These are phyloP conservation scores for Neurospora sp. DNA, from an alignment of 495 filamentous ascomycete genomes.

Conservation along the genomic window DNA sequence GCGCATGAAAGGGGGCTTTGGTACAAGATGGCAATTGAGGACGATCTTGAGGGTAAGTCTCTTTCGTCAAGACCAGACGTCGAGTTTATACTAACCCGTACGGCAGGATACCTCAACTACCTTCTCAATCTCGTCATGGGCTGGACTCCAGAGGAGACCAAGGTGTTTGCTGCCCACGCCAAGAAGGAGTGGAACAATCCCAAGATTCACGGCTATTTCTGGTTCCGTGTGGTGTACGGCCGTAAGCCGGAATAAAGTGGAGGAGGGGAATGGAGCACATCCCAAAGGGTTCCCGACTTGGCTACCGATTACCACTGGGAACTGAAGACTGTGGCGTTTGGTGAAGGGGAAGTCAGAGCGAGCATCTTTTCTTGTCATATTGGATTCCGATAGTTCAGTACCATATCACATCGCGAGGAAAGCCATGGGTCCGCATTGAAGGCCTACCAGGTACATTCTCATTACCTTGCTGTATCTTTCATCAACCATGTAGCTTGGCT, in stretches of 20 bases:
- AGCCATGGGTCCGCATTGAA: background rate
- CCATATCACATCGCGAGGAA: background rate
- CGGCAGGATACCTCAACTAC: conserved; percentile 15
- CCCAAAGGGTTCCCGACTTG: background rate
- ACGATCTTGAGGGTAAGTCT: conserved; percentile 16
- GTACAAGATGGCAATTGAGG: conserved; percentile 11
- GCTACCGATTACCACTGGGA: background rate
- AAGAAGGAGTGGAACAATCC: conserved; percentile 8
- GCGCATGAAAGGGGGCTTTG: conserved; percentile 37
- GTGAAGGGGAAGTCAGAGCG: background rate
- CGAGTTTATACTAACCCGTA: background rate
- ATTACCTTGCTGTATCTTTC: too few relatives aligned
- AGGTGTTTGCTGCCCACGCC: conserved; percentile 7
- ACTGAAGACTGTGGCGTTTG: background rate
- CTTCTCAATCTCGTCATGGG: conserved; percentile 19
- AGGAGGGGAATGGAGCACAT: background rate
- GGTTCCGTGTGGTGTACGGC: conserved; percentile 18
- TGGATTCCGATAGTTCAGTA: background rate
- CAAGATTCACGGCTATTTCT: conserved; percentile 5
- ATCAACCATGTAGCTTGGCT: too few relatives aligned
- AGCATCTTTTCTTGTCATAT: background rate
- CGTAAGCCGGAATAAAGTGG: conserved; percentile 15
- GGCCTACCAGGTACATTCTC: too few relatives aligned
- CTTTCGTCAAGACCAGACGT: background rate
- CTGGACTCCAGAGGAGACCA: conserved; percentile 12